phyloP scores from a whole-genome alignment of 176 grass and related monocot species.

The Musa itinerans region DNA sequence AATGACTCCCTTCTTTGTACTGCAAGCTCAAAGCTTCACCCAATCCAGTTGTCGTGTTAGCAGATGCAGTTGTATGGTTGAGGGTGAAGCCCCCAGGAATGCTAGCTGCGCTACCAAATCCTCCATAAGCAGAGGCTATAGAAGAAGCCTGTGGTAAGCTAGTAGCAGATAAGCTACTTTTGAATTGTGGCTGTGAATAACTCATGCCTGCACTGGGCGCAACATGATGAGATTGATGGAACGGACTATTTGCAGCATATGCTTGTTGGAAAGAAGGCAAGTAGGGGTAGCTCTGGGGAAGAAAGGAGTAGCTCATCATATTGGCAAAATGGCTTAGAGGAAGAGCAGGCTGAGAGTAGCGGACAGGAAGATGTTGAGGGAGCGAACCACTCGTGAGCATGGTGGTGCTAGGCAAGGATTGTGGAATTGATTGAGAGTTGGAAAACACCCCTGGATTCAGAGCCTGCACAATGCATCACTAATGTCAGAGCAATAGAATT shows the following conservation, averaged over 20 bases:
- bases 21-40: slow-evolving; percentile 76
- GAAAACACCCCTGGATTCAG: slow-evolving; percentile 65
- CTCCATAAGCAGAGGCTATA: slow-evolving; percentile 67
- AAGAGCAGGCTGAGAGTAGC: slow-evolving; percentile 73
- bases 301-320: slow-evolving; percentile 80
- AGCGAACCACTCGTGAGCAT: slow-evolving; percentile 41
- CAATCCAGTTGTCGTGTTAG: slow-evolving; percentile 47
- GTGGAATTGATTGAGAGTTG: slow-evolving; percentile 45
- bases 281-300: slow-evolving; percentile 79
- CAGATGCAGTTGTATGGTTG: slow-evolving; percentile 50
- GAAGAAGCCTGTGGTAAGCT: slow-evolving; percentile 59
- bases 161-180: slow-evolving; percentile 53
- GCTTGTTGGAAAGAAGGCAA: slow-evolving; percentile 58
- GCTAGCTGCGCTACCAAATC: slow-evolving; percentile 56
- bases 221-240: slow-evolving; percentile 66
- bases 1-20: slow-evolving; percentile 78
- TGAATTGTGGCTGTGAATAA: slow-evolving; percentile 75
- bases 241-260: slow-evolving; percentile 53
- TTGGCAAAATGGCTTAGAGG: slow-evolving; percentile 60
- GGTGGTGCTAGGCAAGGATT: slow-evolving; percentile 59
- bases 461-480: slow-evolving; percentile 32
- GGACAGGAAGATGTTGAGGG: slow-evolving; percentile 67
- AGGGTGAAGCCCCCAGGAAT: slow-evolving; percentile 55
- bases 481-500: not conserved
- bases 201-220: slow-evolving; percentile 71